These are phyloP conservation scores for Diaporthe destruens DNA, from an alignment of 2,329 filamentous ascomycete species.

Conservation along the genomic window DNA sequence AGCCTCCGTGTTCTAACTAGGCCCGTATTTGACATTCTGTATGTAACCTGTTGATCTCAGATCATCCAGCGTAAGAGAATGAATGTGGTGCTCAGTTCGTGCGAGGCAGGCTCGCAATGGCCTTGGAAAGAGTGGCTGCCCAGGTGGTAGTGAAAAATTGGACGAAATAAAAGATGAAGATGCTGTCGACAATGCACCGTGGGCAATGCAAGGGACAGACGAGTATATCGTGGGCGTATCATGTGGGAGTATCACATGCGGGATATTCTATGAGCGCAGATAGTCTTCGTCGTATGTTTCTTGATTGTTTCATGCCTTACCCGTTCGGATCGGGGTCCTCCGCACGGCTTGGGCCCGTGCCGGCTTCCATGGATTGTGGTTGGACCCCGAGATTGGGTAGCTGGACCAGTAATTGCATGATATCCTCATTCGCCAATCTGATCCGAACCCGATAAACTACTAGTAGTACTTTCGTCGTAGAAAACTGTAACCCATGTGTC, in stretches of 20 bases:
- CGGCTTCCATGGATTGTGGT: constrained; percentile 24
- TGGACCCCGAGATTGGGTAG: not conserved
- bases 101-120: not conserved
- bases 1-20: not conserved
- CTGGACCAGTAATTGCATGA: not conserved
- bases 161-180: not conserved
- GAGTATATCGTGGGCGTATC: constrained; percentile 25
- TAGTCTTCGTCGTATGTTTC: constrained; percentile 29
- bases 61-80: not conserved
- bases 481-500: too few relatives aligned
- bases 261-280: not conserved
- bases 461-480: too few relatives aligned
- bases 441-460: too few relatives aligned
- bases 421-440: not conserved
- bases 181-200: constrained; percentile 6
- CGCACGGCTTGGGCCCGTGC: constrained; percentile 21
- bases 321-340: constrained; percentile 25
- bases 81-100: too few relatives aligned
- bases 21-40: constrained; percentile 13
- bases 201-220: not conserved
- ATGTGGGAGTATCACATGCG: constrained; percentile 27
- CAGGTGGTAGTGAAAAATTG: not conserved
- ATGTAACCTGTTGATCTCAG: not conserved
- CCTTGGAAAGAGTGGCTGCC: not conserved
- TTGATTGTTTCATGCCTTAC: constrained; percentile 12